Conservation (phyloP, 768 basidiomycete species). For the Suillus clintonianus region DNA sequence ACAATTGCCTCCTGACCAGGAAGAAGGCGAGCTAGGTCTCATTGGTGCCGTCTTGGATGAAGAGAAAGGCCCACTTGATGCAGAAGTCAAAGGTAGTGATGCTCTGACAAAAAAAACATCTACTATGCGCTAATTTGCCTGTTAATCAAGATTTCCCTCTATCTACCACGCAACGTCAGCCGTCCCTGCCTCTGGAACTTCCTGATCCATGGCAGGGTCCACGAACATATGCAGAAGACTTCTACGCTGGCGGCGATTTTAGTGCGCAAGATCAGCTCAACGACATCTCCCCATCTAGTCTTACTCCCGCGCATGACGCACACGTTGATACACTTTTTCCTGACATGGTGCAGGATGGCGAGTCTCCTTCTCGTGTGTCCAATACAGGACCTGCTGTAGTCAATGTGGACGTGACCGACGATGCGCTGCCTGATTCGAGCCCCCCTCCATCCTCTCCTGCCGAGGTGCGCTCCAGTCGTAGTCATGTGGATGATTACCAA, state of each 20-base stretch:
- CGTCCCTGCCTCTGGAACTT: conserved; percentile 29
- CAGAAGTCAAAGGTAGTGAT: conserved; percentile 11
- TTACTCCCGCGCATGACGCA: conserved; percentile 22
- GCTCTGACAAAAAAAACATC: not conserved
- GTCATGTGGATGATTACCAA: not conserved
- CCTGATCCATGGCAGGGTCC: conserved; percentile 44
- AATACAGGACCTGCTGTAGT: not conserved
- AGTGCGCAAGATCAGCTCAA: not conserved
- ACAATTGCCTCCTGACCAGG: not conserved
- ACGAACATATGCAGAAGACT: conserved; percentile 42
- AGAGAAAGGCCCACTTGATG: conserved; percentile 14
- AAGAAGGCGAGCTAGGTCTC: not conserved
- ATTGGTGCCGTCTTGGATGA: not conserved
- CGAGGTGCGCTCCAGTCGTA: not conserved
- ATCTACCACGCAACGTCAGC: not conserved
- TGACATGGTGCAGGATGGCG: not conserved
- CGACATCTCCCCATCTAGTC: conserved; percentile 23
- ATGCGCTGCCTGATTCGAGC: conserved; percentile 8
- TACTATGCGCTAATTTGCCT: not conserved
- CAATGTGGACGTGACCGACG: conserved; percentile 1
- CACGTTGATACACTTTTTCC: not conserved
- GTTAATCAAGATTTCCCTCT: conserved; percentile 4
- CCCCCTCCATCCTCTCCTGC: conserved; percentile 9
- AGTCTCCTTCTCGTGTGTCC: too few relatives aligned
- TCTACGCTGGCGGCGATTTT: conserved; percentile 46